Evolutionary conservation across 495 filamentous ascomycete species (phyloP).

Genomic region (Neurospora intermedia): DNA sequence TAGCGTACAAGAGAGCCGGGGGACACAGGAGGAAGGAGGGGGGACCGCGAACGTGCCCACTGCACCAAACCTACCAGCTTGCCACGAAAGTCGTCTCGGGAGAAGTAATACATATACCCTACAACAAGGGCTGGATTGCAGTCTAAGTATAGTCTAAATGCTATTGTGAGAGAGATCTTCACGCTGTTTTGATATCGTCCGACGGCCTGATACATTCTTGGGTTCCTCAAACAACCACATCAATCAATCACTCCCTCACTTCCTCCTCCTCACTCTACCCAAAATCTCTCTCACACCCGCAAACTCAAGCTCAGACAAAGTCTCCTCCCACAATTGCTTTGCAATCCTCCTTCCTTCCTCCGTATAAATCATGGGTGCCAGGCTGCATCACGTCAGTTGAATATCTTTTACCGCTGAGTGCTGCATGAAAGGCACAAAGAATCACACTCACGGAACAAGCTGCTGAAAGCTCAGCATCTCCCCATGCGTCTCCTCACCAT

Average conservation of each 20-base stretch:
- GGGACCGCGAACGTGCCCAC: not conserved
- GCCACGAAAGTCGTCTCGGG: not conserved
- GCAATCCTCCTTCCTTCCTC: slow-evolving; percentile 21
- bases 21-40: not conserved
- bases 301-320: slow-evolving; percentile 30
- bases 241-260: not conserved
- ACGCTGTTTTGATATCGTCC: not conserved
- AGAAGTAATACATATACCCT: not conserved
- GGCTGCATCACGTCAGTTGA: not conserved
- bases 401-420: not conserved
- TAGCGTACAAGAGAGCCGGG: not conserved
- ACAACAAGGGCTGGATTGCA: not conserved
- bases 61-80: not conserved
- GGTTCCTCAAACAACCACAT: not conserved
- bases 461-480: slow-evolving; percentile 26
- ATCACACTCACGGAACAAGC: slow-evolving; percentile 25
- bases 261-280: slow-evolving; percentile 2
- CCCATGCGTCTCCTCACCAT: slow-evolving; percentile 34
- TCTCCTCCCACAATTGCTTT: slow-evolving; percentile 29
- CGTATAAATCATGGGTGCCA: slow-evolving; percentile 17
- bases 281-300: slow-evolving; percentile 13
- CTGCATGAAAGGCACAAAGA: not conserved
- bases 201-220: not conserved
- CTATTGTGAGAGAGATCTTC: not conserved
- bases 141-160: not conserved